phyloP scores from a whole-genome alignment of 352 stramenopile genomes.

The Phytophthora lateralis region DNA sequence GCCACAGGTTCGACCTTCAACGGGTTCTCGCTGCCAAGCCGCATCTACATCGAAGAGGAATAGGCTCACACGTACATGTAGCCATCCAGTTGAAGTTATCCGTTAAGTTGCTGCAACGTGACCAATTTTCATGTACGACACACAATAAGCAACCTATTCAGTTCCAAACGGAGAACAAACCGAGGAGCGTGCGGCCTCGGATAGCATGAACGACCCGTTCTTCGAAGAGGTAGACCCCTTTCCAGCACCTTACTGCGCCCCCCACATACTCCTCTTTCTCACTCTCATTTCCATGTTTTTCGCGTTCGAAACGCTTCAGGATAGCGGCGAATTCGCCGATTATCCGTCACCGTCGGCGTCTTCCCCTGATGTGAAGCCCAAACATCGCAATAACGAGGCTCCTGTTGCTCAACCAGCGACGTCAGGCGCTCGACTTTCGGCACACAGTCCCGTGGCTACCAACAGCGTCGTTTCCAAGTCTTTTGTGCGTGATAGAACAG shows the following conservation, averaged over 20 bases:
- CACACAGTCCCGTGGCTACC: constrained; percentile 22
- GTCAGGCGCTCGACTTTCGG: constrained; percentile 1
- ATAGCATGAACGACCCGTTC: constrained; percentile 44
- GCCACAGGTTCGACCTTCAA: constrained; percentile 63
- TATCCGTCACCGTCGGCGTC: constrained; percentile 20
- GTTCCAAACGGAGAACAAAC: constrained; percentile 22
- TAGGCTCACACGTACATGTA: not conserved
- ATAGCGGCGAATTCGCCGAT: constrained; percentile 82
- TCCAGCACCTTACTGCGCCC: not conserved
- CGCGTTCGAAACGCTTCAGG: constrained; percentile 30
- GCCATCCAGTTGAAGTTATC: constrained; percentile 4
- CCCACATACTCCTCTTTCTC: not conserved
- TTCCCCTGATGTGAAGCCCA: constrained; percentile 1
- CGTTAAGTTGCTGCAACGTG: constrained; percentile 18
- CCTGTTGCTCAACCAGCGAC: constrained; percentile 1
- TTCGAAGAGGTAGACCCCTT: constrained; percentile 35
- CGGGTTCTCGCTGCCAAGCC: constrained; percentile 46
- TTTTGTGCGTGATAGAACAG: constrained; percentile 28
- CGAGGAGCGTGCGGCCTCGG: not conserved
- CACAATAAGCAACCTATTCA: constrained; percentile 1
- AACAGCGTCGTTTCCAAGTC: constrained; percentile 32
- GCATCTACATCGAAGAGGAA: constrained; percentile 47
- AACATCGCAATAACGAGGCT: constrained; percentile 13
- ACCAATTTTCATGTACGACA: not conserved
- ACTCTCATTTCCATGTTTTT: constrained; percentile 10